Percentiles rank a stretch among this genome's conserved stretches.
These are phyloP conservation scores for Picochlorum sp. DNA, from an alignment of 139 green algal genomes.

Conservation along the genomic window DNA sequence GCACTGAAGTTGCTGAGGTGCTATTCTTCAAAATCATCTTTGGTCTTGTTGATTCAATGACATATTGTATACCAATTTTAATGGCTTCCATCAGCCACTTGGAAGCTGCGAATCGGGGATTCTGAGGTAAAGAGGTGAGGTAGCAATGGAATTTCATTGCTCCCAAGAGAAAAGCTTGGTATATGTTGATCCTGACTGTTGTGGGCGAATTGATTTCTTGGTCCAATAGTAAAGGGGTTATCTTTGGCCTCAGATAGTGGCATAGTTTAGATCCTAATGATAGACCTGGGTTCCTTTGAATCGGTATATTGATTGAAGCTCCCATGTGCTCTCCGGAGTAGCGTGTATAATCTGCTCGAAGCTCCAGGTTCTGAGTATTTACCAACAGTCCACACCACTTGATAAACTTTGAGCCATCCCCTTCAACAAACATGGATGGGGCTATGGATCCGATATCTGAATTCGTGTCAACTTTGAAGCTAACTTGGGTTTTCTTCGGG, in stretches of 20 bases:
- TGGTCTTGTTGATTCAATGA: background rate
- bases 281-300: slow-evolving; percentile 11
- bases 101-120: slow-evolving; percentile 2
- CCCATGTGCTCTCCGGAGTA: slow-evolving; percentile 45
- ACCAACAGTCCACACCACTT: slow-evolving; percentile 86
- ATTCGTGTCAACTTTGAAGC: slow-evolving; percentile 30
- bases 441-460: background rate
- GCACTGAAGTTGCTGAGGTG: background rate
- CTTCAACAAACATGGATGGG: background rate
- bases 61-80: slow-evolving; percentile 15
- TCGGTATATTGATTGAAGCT: slow-evolving; percentile 48
- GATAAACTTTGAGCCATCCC: slow-evolving; percentile 38
- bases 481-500: slow-evolving; percentile 68
- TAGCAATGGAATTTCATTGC: slow-evolving; percentile 79
- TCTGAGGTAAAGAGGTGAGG: slow-evolving; percentile 22
- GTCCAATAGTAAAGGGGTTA: slow-evolving; percentile 76
- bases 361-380: slow-evolving; percentile 54
- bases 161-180: slow-evolving; percentile 65
- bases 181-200: slow-evolving; percentile 78
- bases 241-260: slow-evolving; percentile 78
- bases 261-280: slow-evolving; percentile 50
- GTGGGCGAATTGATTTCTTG: slow-evolving; percentile 49
- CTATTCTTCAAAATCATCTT: slow-evolving; percentile 8
- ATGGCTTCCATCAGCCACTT: slow-evolving; percentile 1
- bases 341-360: slow-evolving; percentile 80